A percentile compares a stretch with the other conserved stretches of the same genome.
phyloP scores from a whole-genome alignment of 306 rosid genomes.

The Acmispon strigosus region DNA sequence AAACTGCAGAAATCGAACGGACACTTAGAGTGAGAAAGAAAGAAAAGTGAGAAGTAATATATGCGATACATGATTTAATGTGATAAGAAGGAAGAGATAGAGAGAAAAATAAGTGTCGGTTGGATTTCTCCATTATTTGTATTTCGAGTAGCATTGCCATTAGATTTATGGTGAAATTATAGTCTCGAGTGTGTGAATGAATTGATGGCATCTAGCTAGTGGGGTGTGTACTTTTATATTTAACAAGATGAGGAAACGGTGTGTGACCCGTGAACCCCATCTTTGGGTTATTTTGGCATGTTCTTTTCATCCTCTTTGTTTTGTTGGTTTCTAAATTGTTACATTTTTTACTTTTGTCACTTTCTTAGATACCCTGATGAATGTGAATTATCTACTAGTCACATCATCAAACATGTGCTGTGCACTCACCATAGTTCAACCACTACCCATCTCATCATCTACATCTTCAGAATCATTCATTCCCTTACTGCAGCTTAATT shows the following conservation, averaged over 20 bases:
- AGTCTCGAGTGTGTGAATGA: conserved; percentile 12
- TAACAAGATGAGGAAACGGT: conserved; percentile 21
- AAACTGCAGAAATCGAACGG: no score
- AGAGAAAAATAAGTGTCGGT: no score
- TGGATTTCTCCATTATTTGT: no score
- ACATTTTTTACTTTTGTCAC: conserved; percentile 14
- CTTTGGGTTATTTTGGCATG: conserved; percentile 49
- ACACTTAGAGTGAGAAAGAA: no score
- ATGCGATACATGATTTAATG: no score
- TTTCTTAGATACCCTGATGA: conserved; percentile 7
- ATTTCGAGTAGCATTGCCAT: no score
- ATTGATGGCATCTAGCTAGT: conserved; percentile 26
- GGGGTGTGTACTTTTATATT: neutral
- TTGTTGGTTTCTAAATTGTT: conserved; percentile 19
- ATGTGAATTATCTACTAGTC: conserved; percentile 1
- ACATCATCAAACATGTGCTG: conserved; percentile 32
- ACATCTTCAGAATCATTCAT: conserved; percentile 11
- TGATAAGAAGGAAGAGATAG: no score
- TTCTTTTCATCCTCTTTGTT: conserved; percentile 28
- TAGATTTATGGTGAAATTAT: conserved; percentile 3
- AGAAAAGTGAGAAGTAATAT: no score
- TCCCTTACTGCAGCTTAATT: neutral
- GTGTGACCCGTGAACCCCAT: conserved; percentile 66
- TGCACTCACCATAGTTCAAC: conserved; percentile 30
- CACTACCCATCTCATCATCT: neutral